These are phyloP conservation scores for Porcisia hertigi DNA, from an alignment of 208 protist genomes.

Conservation along the genomic window DNA sequence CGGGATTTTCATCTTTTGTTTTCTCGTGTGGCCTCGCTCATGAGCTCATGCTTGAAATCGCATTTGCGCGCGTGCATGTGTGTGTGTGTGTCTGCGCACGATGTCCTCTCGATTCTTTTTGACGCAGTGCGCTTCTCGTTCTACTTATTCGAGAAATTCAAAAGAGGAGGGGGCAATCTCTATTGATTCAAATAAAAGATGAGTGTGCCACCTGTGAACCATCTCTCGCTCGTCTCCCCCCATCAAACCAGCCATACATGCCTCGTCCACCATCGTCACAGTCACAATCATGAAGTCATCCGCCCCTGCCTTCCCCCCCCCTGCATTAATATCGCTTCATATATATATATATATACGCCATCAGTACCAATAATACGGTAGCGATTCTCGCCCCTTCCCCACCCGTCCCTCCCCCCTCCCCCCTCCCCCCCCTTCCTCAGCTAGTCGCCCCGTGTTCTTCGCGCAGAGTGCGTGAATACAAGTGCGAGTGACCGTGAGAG, in stretches of 20 bases:
- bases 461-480: no score
- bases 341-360: constrained; percentile 1
- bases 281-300: no score
- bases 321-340: no score
- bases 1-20: neutral
- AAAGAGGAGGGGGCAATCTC: neutral
- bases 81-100: neutral
- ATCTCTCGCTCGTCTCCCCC: neutral
- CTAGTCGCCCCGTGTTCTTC: no score
- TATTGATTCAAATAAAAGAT: neutral
- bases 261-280: no score
- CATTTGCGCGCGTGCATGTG: neutral
- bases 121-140: neutral
- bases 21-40: neutral
- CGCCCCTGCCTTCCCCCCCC: neutral
- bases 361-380: neutral
- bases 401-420: neutral
- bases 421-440: neutral
- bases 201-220: neutral
- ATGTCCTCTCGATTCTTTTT: neutral
- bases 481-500: no score
- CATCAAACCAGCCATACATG: neutral
- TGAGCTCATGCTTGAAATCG: neutral
- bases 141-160: neutral
- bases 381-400: neutral